Conservation (phyloP, 495 filamentous ascomycete genomes). For the Wilcoxina mikolae region DNA sequence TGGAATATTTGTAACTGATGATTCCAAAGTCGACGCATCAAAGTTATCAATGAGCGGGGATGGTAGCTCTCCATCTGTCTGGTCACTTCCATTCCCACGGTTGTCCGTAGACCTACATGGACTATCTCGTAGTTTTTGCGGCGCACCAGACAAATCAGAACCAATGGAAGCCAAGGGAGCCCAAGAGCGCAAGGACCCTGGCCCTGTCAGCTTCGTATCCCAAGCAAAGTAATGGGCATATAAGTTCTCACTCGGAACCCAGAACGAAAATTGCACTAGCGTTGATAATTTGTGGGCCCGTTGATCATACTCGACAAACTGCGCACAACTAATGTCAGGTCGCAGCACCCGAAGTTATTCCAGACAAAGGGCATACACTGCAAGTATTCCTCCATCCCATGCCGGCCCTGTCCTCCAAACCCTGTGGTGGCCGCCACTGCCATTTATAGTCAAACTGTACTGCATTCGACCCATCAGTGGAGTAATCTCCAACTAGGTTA, state of each 20-base stretch:
- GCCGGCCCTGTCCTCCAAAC: slow-evolving; percentile 56
- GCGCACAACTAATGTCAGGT: slow-evolving; percentile 12
- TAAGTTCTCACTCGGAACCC: slow-evolving; percentile 58
- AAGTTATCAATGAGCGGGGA: slow-evolving; percentile 47
- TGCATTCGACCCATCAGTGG: slow-evolving; percentile 62
- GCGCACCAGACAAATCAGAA: slow-evolving; percentile 53
- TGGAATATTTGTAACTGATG: slow-evolving; percentile 32
- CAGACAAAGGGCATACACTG: slow-evolving; percentile 42
- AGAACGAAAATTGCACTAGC: slow-evolving; percentile 83
- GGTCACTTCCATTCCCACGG: slow-evolving; percentile 3
- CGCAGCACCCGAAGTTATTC: too few species aligned
- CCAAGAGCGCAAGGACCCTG: slow-evolving; percentile 28
- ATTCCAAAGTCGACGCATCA: slow-evolving; percentile 33
- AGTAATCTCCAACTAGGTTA: slow-evolving; percentile 74
- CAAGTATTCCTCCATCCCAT: slow-evolving; percentile 88
- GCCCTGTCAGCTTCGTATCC: slow-evolving; percentile 7
- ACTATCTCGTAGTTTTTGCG: slow-evolving; percentile 61
- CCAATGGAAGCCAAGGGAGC: slow-evolving; percentile 32
- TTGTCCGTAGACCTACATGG: slow-evolving; percentile 34
- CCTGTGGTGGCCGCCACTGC: slow-evolving; percentile 88
- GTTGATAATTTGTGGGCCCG: slow-evolving; percentile 77
- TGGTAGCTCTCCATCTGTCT: slow-evolving; percentile 45
- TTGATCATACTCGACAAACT: slow-evolving; percentile 94
- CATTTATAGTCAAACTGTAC: slow-evolving; percentile 91
- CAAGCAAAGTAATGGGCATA: not conserved